These are phyloP conservation scores for Arthroderma uncinatum DNA, from an alignment of 2,329 filamentous ascomycete genomes.

Conservation along the genomic window DNA sequence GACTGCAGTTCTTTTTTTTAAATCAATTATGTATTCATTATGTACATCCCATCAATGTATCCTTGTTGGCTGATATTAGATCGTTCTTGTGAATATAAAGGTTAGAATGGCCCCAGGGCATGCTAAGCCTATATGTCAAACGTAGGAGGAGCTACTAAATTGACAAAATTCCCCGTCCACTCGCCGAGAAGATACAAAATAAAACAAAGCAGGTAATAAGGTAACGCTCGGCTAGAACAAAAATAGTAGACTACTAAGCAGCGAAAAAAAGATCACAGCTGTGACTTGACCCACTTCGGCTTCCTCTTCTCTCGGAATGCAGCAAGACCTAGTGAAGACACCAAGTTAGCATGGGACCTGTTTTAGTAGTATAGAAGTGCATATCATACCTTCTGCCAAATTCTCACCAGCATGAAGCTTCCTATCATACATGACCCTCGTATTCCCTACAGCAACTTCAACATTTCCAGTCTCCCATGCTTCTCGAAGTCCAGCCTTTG, in stretches of 20 bases:
- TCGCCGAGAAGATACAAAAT: too few species aligned
- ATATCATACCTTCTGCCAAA: slow-evolving; percentile 62
- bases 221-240: background rate
- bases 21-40: slow-evolving; percentile 3
- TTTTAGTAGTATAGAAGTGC: background rate
- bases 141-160: background rate
- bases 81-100: background rate
- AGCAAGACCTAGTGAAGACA: slow-evolving; percentile 47
- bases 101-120: background rate
- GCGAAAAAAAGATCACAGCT: slow-evolving; percentile 35
- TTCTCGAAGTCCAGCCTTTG: slow-evolving; percentile 54
- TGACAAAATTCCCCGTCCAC: too few species aligned
- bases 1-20: background rate
- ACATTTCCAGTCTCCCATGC: slow-evolving; percentile 59
- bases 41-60: slow-evolving; percentile 1
- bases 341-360: background rate
- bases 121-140: background rate
- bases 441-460: slow-evolving; percentile 61
- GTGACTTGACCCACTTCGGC: slow-evolving; percentile 66
- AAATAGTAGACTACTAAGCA: background rate
- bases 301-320: slow-evolving; percentile 88
- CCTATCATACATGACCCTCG: slow-evolving; percentile 74
- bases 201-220: background rate
- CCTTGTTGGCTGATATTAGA: background rate
- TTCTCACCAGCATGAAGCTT: slow-evolving; percentile 75